phyloP scores from a whole-genome alignment of 305 asterid species.

The Fraxinus greggii region DNA sequence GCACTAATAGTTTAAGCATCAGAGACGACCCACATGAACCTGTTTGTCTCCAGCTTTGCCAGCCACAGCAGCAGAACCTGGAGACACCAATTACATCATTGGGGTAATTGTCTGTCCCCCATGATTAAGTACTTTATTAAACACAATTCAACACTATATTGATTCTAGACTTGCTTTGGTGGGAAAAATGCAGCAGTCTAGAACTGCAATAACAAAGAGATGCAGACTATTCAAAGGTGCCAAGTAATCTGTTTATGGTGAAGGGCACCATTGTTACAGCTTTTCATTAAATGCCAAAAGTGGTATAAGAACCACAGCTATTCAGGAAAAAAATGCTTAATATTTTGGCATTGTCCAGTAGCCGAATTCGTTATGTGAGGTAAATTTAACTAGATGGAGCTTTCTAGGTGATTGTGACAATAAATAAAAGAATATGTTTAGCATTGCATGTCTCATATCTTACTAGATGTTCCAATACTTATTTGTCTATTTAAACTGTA shows the following conservation, averaged over 20 bases:
- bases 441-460: slow-evolving; percentile 12
- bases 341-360: neutral
- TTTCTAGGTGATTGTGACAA: slow-evolving; percentile 16
- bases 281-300: slow-evolving; percentile 16
- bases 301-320: slow-evolving; percentile 13
- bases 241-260: slow-evolving; percentile 18
- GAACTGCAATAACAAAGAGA: slow-evolving; percentile 38
- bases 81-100: slow-evolving; percentile 38
- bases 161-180: slow-evolving; percentile 20
- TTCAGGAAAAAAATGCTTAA: slow-evolving; percentile 9
- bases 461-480: slow-evolving; percentile 1
- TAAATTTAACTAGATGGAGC: slow-evolving; percentile 19
- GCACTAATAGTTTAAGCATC: slow-evolving; percentile 37
- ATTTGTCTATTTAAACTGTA: slow-evolving; percentile 10
- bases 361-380: slow-evolving; percentile 11
- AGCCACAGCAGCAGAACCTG: slow-evolving; percentile 57
- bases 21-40: slow-evolving; percentile 51
- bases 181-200: slow-evolving; percentile 47
- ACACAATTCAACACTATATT: slow-evolving; percentile 1
- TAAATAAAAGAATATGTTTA: slow-evolving; percentile 23
- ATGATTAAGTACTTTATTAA: slow-evolving; percentile 5
- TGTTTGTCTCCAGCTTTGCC: slow-evolving; percentile 73
- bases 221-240: slow-evolving; percentile 23
- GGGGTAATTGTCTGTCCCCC: slow-evolving; percentile 41
- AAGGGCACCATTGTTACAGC: slow-evolving; percentile 18